Evolutionary conservation across 1,284 basidiomycete species (phyloP), one percentile per base, ranked within the genome.

Genomic region (Lentinula novae-zelandiae): DNA sequence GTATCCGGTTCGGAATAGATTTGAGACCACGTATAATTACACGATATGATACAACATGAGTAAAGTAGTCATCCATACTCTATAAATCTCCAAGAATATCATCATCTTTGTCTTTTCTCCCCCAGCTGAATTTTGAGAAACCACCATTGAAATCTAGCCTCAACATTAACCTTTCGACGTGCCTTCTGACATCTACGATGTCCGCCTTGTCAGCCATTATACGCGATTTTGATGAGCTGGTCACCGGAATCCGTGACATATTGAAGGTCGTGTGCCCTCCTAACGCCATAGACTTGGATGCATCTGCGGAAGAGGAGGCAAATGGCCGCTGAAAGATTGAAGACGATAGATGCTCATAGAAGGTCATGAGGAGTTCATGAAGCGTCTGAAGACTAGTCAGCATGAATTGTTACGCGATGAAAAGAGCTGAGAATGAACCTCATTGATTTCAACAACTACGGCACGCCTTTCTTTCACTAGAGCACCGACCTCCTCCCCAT

Each of bases 71-170:
- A 57, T 60, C 54, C 65, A 59, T 66, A 67, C 53, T 40, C 52
- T 58, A 76, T 65, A 42, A 75, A 77, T 36, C 75, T 76, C 74
- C 78, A 59, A 87, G 73, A 59, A 86, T 84, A 64, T 82, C 78
- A 62, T 69, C 71, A 27, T 64, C 76, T 56, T 64, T 64, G 53
- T 64, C 65, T 57, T 67, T 64, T 54, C 69, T 67, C 49, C 68
- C 69, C 44, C 73, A 69, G 8, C 68, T 71, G 63, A 81, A 81
- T 51, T 78, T 82, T 15, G 89, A 92, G 68, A 93, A 84, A 53
- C 82, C 85, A 3, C 89, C 90, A 67, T 93, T 95, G 71, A 94
- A 93, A 73, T 96, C 94, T 27, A 96, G 73, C 39, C 93, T 81
- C 51, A 96, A 76, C 53, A 96, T 73, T 57, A 96, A 70, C 51